Evolutionary conservation across 169 alveolate genomes (phyloP).

Genomic region (Plasmodium sp.): DNA sequence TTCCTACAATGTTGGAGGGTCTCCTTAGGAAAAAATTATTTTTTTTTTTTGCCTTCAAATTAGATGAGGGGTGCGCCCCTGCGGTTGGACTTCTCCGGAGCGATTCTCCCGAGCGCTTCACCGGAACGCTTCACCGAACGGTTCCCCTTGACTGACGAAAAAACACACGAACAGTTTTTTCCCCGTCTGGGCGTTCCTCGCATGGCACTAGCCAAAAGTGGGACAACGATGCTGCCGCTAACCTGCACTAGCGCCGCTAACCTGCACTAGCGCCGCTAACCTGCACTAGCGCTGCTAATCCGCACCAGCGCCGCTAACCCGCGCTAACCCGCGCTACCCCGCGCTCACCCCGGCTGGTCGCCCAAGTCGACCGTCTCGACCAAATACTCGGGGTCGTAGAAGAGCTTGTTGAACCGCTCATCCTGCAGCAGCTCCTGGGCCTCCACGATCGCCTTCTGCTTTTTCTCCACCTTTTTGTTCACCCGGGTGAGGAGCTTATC

Average conservation of each 20-base stretch:
- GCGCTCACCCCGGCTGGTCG: background rate
- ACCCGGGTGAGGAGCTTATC: conserved; percentile 35
- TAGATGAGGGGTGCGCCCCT: background rate
- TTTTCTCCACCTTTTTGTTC: conserved; percentile 26
- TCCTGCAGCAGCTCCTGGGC: conserved; percentile 49
- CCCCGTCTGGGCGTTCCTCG: background rate
- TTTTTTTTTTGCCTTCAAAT: background rate
- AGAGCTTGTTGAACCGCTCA: conserved; percentile 48
- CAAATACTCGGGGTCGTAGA: conserved; percentile 66
- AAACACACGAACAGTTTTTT: too few species aligned
- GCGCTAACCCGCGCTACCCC: background rate
- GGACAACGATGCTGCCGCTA: background rate
- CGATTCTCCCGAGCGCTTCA: background rate
- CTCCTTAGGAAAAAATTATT: background rate
- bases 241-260: background rate
- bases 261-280: background rate
- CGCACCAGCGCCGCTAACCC: background rate
- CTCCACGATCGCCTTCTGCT: conserved; percentile 25
- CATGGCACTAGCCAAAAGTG: background rate
- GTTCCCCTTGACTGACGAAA: background rate
- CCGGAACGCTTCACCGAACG: background rate
- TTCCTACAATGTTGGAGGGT: background rate
- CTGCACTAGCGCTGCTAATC: background rate
- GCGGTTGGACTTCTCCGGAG: background rate
- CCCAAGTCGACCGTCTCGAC: conserved; percentile 56